These are phyloP conservation scores for Blastocystis sp. DNA, from an alignment of 352 stramenopile species.

Conservation along the genomic window DNA sequence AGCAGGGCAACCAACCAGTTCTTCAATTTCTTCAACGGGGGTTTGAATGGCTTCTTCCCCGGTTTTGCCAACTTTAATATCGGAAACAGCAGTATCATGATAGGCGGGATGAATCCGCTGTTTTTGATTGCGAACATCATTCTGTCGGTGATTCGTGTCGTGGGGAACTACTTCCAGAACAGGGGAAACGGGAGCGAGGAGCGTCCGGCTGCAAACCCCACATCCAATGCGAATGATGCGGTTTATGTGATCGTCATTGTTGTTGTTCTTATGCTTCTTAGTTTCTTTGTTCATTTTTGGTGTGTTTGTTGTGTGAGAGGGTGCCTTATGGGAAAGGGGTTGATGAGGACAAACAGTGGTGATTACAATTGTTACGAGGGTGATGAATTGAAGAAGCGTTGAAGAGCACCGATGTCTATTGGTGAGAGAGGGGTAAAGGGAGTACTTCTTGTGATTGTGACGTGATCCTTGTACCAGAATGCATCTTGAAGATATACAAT, in stretches of 20 bases:
- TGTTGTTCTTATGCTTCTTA: conserved; percentile 16
- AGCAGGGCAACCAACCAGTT: background rate
- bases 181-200: background rate
- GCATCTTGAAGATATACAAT: too few relatives aligned
- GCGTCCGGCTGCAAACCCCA: background rate
- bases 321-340: too few relatives aligned
- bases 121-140: conserved; percentile 25
- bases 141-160: background rate
- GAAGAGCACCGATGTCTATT: too few relatives aligned
- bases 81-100: conserved; percentile 1
- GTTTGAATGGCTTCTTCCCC: conserved; percentile 8
- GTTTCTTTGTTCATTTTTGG: background rate
- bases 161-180: background rate
- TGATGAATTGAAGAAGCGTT: too few relatives aligned
- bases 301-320: background rate
- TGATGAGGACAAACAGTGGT: too few relatives aligned
- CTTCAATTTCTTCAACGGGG: conserved; percentile 23
- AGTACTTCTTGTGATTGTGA: too few relatives aligned
- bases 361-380: too few relatives aligned
- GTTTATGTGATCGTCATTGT: conserved; percentile 1
- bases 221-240: background rate
- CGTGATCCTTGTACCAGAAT: too few relatives aligned
- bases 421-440: too few relatives aligned
- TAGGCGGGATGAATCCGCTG: background rate
- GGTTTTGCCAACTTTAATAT: conserved; percentile 17